Conservation (phyloP, 257 asterid genomes). For the Knoxia roxburghii region DNA sequence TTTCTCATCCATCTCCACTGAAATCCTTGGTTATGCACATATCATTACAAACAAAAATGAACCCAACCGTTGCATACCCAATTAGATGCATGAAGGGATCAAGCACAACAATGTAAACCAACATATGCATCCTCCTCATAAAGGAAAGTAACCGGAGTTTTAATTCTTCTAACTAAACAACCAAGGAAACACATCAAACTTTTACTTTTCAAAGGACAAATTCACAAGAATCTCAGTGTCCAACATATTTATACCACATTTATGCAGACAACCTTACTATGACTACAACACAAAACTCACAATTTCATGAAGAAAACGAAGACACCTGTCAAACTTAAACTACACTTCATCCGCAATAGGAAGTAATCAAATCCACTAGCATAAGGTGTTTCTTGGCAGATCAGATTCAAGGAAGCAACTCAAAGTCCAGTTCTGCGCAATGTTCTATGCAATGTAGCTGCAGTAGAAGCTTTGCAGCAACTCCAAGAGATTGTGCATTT, state of each 20-base stretch:
- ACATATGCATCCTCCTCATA: not conserved
- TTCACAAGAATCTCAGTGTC: not conserved
- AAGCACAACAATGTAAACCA: not conserved
- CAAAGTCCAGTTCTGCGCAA: too few relatives aligned
- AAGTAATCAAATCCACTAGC: slow-evolving; percentile 95
- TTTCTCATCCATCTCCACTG: too few relatives aligned
- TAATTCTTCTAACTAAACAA: not conserved
- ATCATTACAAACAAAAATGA: too few relatives aligned
- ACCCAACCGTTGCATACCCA: not conserved
- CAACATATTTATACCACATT: not conserved
- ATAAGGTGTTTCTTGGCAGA: slow-evolving; percentile 88
- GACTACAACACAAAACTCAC: slow-evolving; percentile 35
- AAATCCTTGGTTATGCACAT: too few relatives aligned
- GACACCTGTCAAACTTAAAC: slow-evolving; percentile 80
- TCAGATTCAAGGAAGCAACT: too few relatives aligned
- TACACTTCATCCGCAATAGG: slow-evolving; percentile 93
- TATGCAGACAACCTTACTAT: not conserved
- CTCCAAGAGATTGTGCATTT: too few relatives aligned
- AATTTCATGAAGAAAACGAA: slow-evolving; percentile 59
- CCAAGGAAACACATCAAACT: not conserved
- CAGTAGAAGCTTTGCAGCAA: too few relatives aligned
- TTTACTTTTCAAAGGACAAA: too few relatives aligned
- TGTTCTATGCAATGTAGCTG: too few relatives aligned
- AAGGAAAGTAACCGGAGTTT: not conserved
- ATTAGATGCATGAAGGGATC: not conserved